phyloP scores from a whole-genome alignment of 2,329 filamentous ascomycete genomes.

The Chaetomium globosum region DNA sequence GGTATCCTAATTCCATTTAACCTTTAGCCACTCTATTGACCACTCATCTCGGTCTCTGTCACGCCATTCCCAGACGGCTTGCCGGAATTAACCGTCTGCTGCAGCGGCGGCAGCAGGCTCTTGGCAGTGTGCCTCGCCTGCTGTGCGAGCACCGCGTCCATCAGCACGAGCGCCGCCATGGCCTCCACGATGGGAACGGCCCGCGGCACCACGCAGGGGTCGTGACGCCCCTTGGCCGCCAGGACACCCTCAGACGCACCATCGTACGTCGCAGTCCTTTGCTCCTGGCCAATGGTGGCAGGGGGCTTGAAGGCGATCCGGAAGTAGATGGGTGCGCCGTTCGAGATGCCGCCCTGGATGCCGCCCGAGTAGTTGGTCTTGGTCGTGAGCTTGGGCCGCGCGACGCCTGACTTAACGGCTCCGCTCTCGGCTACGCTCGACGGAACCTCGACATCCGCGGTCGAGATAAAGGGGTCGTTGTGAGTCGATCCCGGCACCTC shows the following conservation, averaged over 20 bases:
- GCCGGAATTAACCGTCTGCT: conserved; percentile 40
- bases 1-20: conserved; percentile 23
- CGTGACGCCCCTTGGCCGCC: conserved; percentile 90
- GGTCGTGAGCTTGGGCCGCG: conserved; percentile 70
- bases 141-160: conserved; percentile 85
- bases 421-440: conserved; percentile 50
- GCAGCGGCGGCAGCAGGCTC: conserved; percentile 49
- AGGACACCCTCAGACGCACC: conserved; percentile 71
- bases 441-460: conserved; percentile 45
- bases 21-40: conserved; percentile 18
- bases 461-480: conserved; percentile 82
- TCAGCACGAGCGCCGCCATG: conserved; percentile 85
- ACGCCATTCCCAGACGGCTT: conserved; percentile 41
- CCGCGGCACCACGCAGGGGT: conserved; percentile 87
- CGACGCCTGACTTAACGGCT: conserved; percentile 50
- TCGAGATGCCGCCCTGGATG: conserved; percentile 93
- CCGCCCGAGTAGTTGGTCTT: conserved; percentile 95
- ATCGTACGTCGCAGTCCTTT: conserved; percentile 80
- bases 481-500: conserved; percentile 85
- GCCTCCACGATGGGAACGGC: conserved; percentile 87
- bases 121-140: conserved; percentile 59
- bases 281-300: conserved; percentile 87
- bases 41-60: conserved; percentile 33
- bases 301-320: conserved; percentile 92
- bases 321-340: conserved; percentile 94